Conservation (phyloP, 192 early-diverging fungal genomes). For the Polychytrium aggregatum region DNA sequence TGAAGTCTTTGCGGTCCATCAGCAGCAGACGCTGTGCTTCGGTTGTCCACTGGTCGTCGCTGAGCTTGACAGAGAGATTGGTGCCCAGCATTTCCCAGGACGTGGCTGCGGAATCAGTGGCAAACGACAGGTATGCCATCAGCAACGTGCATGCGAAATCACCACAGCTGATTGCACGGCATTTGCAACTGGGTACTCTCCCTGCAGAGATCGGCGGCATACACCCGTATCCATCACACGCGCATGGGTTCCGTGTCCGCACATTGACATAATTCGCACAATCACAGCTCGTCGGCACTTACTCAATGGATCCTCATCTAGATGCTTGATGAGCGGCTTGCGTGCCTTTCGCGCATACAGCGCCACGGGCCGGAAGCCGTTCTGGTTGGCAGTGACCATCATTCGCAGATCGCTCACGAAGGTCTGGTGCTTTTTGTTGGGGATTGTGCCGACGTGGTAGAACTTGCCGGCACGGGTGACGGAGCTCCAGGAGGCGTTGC, state of each 20-base stretch:
- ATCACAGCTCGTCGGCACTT: slow-evolving; percentile 19
- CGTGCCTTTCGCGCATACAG: slow-evolving; percentile 71
- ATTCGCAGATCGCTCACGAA: slow-evolving; percentile 74
- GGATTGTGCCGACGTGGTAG: slow-evolving; percentile 83
- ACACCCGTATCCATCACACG: too few relatives aligned
- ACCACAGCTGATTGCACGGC: too few relatives aligned
- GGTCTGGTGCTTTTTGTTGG: slow-evolving; percentile 79
- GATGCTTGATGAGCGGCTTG: slow-evolving; percentile 48
- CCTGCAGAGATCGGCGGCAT: too few relatives aligned
- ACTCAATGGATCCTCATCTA: slow-evolving; percentile 44
- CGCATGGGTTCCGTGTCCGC: too few relatives aligned
- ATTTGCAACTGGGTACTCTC: too few relatives aligned
- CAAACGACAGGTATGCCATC: too few relatives aligned
- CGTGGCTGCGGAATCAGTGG: slow-evolving; percentile 34
- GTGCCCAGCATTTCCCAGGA: slow-evolving; percentile 91
- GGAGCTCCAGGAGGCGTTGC: slow-evolving; percentile 74
- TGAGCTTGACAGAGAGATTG: slow-evolving; percentile 68
- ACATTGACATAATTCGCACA: too few relatives aligned
- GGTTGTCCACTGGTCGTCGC: slow-evolving; percentile 71
- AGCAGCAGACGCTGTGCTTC: slow-evolving; percentile 67
- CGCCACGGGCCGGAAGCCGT: slow-evolving; percentile 72
- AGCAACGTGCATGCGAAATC: too few relatives aligned
- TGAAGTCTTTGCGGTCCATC: slow-evolving; percentile 90
- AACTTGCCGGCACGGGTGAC: slow-evolving; percentile 61
- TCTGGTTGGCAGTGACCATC: slow-evolving; percentile 70